A percentile compares a stretch with the other conserved stretches of the same genome.
Conservation (phyloP, 129 eudicot genomes). For the Flaveria brownii region DNA sequence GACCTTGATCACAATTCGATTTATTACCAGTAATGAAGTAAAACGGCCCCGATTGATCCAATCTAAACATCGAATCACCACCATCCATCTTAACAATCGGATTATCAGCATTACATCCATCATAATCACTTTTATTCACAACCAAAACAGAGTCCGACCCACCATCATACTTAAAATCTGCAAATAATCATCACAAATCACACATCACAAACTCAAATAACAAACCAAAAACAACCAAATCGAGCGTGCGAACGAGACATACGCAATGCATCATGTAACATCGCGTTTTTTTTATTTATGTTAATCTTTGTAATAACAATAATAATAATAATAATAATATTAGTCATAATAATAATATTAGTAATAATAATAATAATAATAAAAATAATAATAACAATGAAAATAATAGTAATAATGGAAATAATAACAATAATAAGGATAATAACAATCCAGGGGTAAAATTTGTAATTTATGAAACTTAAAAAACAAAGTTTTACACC, state of each 20-base stretch:
- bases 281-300: too few species aligned
- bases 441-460: too few species aligned
- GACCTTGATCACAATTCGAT: conserved; percentile 57
- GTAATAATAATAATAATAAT: too few species aligned
- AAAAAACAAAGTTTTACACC: too few species aligned
- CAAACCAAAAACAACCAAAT: background rate
- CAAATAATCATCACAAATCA: conserved; percentile 1
- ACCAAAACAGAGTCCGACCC: conserved; percentile 69
- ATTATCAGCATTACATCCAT: conserved; percentile 42
- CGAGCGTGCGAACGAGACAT: background rate
- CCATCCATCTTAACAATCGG: conserved; percentile 48
- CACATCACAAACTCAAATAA: background rate
- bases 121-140: conserved; percentile 60
- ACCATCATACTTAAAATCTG: conserved; percentile 64
- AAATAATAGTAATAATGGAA: too few species aligned
- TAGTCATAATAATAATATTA: too few species aligned
- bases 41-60: conserved; percentile 63
- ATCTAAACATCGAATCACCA: conserved; percentile 53
- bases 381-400: too few species aligned
- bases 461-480: too few species aligned
- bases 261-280: conserved; percentile 28
- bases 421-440: too few species aligned
- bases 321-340: too few species aligned
- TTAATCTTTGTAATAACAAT: too few species aligned
- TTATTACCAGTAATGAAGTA: conserved; percentile 73